These are phyloP conservation scores for Grosmannia clavigera DNA, from an alignment of 2,329 filamentous ascomycete species.

Conservation along the genomic window DNA sequence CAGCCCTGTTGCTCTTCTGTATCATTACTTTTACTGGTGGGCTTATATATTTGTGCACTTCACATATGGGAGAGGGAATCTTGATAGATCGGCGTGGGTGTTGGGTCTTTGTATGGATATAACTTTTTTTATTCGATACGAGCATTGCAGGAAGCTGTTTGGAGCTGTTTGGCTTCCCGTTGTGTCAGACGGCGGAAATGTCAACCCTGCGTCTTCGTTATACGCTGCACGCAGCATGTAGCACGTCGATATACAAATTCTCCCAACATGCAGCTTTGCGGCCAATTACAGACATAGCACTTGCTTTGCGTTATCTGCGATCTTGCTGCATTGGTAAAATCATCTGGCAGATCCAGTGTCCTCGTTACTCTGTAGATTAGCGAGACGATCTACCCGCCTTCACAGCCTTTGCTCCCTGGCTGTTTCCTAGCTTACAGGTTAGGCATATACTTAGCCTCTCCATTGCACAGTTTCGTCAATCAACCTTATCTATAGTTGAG, in stretches of 20 bases:
- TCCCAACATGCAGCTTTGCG: no score
- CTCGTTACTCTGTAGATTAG: background rate
- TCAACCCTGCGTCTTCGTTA: no score
- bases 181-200: no score
- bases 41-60: background rate
- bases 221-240: no score
- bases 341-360: no score
- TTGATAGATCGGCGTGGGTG: background rate
- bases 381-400: background rate
- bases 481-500: no score
- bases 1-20: slow-evolving; percentile 1
- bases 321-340: background rate
- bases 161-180: no score
- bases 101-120: background rate
- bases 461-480: background rate
- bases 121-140: background rate
- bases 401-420: no score
- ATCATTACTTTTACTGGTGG: background rate
- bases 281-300: no score
- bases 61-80: background rate
- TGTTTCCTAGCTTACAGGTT: no score
- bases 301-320: background rate
- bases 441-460: no score
- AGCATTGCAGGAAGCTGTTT: background rate
- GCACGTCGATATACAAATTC: no score